Base-by-base conservation (phyloP, 345 rosid genomes). In the Zanthoxylum bungeanum region DNA sequence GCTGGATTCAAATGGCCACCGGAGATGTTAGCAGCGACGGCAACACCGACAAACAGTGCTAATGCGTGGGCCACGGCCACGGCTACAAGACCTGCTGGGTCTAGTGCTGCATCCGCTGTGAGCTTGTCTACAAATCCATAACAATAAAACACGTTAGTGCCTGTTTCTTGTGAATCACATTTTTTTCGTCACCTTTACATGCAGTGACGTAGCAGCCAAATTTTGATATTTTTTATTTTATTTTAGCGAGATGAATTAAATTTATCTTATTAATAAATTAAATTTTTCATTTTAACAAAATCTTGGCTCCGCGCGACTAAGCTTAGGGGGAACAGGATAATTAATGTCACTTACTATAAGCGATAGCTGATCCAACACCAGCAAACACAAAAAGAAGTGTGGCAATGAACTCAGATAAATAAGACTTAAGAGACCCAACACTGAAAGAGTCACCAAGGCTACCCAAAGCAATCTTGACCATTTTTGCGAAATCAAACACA, bases 351-450 rank as follows among this genome's bases (percentile, higher is more conserved):
- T 78, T 72, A 85, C 87, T 76, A 74, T 73, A 94, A 7, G 97
- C 95, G 51, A 94, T 74, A 28, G 95, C 98, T 0, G 97, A 92
- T 14, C 98, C 97, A 76, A 90, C 98, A 17, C 97, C 97, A 9
- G 97, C 97, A n/a, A 94, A 94, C 12, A 94, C 97, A 61, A 94
- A 94, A 60, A 91, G 87, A 68, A 91, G 87, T 36, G 98, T 94
- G 60, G 97, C 94, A 9, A 90, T 94, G 76, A 94, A 94, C 87
- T 94, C 98, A 7, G 97, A 67, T 7, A 90, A 76, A 75, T 89
- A 94, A 39, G 87, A 72, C 79, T 81, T 94, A 8, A 92, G 79
- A 17, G 97, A 87, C 14, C 83, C 84, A 3, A 71, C 79, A 69
- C 94, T 90, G 73, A 91, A 88, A 9, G 96, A 88, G 78, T 91